Percentiles rank a stretch among this genome's conserved stretches.
Evolutionary conservation across 768 basidiomycete genomes (phyloP).

Genomic region (Hirschioporus abietinus): DNA sequence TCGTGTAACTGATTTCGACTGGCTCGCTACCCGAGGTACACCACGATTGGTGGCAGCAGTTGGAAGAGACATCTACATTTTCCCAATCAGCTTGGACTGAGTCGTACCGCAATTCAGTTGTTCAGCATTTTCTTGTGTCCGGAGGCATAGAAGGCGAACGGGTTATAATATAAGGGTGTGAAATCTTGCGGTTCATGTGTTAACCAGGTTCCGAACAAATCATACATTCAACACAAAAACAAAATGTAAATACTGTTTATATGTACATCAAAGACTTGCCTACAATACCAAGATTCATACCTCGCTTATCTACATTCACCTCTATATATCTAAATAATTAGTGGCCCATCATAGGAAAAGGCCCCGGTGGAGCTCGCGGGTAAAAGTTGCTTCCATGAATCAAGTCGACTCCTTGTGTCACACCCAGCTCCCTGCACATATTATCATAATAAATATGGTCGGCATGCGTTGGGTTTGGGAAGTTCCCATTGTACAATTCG

Average conservation of each 20-base stretch:
- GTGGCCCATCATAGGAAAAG: neutral
- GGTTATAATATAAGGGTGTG: too few relatives aligned
- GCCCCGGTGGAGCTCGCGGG: neutral
- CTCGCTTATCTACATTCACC: neutral
- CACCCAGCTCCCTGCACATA: neutral
- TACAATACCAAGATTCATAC: too few relatives aligned
- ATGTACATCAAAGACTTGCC: too few relatives aligned
- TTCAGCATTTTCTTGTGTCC: too few relatives aligned
- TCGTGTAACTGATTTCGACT: slow-evolving; percentile 71
- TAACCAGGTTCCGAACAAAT: neutral
- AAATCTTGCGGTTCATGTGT: too few relatives aligned
- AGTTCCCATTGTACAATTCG: neutral
- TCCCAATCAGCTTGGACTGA: slow-evolving; percentile 60
- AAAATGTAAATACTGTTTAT: too few relatives aligned
- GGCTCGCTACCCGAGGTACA: slow-evolving; percentile 53
- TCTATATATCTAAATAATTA: neutral
- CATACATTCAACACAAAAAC: neutral
- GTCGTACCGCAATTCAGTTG: neutral
- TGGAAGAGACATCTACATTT: slow-evolving; percentile 52
- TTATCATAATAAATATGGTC: neutral
- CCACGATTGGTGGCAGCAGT: slow-evolving; percentile 66
- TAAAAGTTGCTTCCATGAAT: neutral
- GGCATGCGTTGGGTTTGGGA: neutral
- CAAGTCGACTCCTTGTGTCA: neutral
- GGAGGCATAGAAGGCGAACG: too few relatives aligned